Conservation (phyloP, 2,329 filamentous ascomycete genomes). For the Amauroascus verrucosus region DNA sequence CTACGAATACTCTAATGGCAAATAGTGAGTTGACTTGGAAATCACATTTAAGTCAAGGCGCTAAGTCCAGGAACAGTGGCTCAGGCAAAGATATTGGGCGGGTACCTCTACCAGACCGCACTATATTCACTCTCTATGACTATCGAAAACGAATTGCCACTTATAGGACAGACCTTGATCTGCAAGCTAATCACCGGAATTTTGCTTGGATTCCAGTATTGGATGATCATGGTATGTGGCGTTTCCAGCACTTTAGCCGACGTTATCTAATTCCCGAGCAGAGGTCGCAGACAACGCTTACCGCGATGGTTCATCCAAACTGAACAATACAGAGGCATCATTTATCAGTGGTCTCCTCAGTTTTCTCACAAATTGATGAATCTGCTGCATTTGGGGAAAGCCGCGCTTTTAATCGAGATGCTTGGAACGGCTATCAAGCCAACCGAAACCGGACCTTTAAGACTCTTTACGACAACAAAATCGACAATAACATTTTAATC, state of each 20-base stretch:
- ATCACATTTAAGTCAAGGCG: not conserved
- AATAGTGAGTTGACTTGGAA: conserved; percentile 18
- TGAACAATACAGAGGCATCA: conserved; percentile 58
- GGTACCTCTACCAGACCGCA: conserved; percentile 11
- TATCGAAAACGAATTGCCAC: conserved; percentile 50
- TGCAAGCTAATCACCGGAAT: conserved; percentile 45
- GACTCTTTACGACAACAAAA: conserved; percentile 56
- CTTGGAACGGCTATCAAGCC: conserved; percentile 57
- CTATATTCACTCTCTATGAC: conserved; percentile 40
- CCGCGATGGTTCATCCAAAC: conserved; percentile 48
- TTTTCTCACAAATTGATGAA: conserved; percentile 22
- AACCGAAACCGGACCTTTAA: conserved; percentile 62
- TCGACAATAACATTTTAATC: conserved; percentile 63
- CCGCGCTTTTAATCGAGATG: conserved; percentile 45
- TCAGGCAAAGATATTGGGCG: conserved; percentile 14
- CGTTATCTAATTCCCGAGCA: conserved; percentile 16
- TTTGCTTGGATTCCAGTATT: conserved; percentile 56
- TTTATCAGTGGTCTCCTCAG: conserved; percentile 38
- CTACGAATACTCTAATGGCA: conserved; percentile 48
- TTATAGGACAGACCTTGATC: conserved; percentile 51
- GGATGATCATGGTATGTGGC: conserved; percentile 47
- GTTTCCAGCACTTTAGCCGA: not conserved
- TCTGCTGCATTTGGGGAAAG: conserved; percentile 23
- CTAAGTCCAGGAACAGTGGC: conserved; percentile 24
- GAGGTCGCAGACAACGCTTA: conserved; percentile 57